A percentile compares a stretch with the other conserved stretches of the same genome.
Evolutionary conservation across 73 alveolate genomes (phyloP).

Genomic region (Stentor roeselii): DNA sequence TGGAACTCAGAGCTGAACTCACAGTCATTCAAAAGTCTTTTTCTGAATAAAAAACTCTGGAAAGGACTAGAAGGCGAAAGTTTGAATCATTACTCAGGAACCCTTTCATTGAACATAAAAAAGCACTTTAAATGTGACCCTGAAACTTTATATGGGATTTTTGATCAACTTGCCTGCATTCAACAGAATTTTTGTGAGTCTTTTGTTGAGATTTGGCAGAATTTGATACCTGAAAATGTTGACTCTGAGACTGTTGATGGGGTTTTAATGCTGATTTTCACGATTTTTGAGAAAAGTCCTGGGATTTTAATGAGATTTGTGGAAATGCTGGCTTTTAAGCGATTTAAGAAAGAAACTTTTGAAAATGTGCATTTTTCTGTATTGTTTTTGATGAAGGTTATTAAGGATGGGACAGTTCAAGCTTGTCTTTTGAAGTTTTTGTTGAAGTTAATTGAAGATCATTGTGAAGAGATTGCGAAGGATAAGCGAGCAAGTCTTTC

Average conservation of each 20-base stretch:
- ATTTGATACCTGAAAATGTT: not conserved
- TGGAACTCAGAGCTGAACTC: not conserved
- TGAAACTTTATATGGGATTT: not conserved
- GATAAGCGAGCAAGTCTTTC: not conserved
- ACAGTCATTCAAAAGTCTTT: constrained; percentile 4
- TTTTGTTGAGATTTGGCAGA: not conserved
- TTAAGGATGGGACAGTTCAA: not conserved
- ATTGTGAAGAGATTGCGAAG: not conserved
- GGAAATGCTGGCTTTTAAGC: not conserved
- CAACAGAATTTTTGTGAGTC: not conserved
- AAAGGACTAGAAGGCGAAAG: not conserved
- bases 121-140: not conserved
- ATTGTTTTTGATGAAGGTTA: not conserved
- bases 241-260: not conserved
- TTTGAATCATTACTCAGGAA: not conserved
- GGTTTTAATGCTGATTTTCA: not conserved
- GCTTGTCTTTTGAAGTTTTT: not conserved
- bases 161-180: not conserved
- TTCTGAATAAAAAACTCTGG: constrained; percentile 24
- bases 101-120: not conserved
- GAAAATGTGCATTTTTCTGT: not conserved
- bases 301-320: not conserved
- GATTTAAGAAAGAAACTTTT: not conserved
- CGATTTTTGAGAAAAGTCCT: not conserved
- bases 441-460: not conserved